phyloP scores from a whole-genome alignment of 2,329 filamentous ascomycete genomes.

The Aspergillus neoniger region DNA sequence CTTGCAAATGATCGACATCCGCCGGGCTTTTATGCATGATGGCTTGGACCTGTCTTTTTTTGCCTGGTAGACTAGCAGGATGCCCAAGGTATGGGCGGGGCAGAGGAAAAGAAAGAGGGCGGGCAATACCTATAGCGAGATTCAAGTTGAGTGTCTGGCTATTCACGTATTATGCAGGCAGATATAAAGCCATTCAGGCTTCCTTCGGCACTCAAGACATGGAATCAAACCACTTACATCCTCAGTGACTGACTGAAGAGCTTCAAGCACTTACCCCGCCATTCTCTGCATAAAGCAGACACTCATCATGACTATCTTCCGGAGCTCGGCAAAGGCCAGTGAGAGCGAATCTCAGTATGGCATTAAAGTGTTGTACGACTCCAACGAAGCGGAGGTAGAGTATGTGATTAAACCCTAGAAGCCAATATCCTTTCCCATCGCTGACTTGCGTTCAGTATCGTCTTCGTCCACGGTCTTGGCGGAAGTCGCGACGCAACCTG shows the following conservation, averaged over 20 bases:
- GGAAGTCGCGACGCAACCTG: neutral
- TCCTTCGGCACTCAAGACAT: no score
- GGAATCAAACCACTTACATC: no score
- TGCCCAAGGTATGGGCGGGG: neutral
- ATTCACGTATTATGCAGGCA: neutral
- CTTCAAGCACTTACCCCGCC: no score
- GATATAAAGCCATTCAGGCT: no score
- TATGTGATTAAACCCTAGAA: neutral
- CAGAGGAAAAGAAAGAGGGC: neutral
- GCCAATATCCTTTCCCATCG: no score
- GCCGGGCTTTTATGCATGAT: neutral
- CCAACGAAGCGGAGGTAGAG: neutral
- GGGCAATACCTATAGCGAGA: neutral
- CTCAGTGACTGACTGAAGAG: no score
- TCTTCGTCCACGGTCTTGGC: neutral
- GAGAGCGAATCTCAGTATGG: neutral
- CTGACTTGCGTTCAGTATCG: neutral
- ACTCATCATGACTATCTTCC: neutral
- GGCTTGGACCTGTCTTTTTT: neutral
- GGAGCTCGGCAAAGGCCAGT: neutral
- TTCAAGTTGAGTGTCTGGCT: neutral
- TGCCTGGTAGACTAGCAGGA: neutral
- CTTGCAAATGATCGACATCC: neutral
- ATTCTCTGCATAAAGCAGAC: neutral
- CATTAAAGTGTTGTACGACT: neutral